Base-by-base conservation (phyloP, 805 yeast genomes). In the Komagataella phaffii region DNA sequence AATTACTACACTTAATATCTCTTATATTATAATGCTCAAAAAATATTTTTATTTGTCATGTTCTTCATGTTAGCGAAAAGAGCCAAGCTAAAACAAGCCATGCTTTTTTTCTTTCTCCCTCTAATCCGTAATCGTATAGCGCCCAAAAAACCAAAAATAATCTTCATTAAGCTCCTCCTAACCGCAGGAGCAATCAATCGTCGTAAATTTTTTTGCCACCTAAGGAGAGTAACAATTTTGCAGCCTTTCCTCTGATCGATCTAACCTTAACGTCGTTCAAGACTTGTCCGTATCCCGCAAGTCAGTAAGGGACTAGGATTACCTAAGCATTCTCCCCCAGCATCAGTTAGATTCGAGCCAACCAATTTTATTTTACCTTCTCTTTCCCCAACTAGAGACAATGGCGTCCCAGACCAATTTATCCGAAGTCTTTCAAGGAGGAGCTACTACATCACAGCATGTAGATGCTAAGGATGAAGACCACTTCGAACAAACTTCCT, bases 401-500 rank as follows among this genome's bases (percentile, higher is more conserved):
- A 51, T 51, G 53, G 19, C 53, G 8, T 44, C 50, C 6, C 18
- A 50, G 17, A 21, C 48, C 6, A 51, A 51, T 23, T 24, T 51
- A 19, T 43, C 53, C 6, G 53, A 51, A 24, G 24, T 45, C 30
- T 48, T 24, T 47, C 64, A 74, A 50, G 82, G 81, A 51, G 83
- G 83, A 40, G 81, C 83, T 49, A 76, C 82, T 52, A 76, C 81
- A 30, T 78, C 83, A 40, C 83, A 79, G 61, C 82, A 77, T 53
- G 78, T 85, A 18, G 85, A 83, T 54, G 89, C 91, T 3, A 72
- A 76, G 48, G 81, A 81, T 63, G 87, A 81, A 53, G 80, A 76
- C 49, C 85, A 84, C 59, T 87, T 88, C 60, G 74, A 79, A 51
- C 77, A 75, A 53, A 76, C 87, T 5, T 76, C 91, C 3, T 88